phyloP scores from a whole-genome alignment of 139 green algal genomes.

The Chlorella sp. region DNA sequence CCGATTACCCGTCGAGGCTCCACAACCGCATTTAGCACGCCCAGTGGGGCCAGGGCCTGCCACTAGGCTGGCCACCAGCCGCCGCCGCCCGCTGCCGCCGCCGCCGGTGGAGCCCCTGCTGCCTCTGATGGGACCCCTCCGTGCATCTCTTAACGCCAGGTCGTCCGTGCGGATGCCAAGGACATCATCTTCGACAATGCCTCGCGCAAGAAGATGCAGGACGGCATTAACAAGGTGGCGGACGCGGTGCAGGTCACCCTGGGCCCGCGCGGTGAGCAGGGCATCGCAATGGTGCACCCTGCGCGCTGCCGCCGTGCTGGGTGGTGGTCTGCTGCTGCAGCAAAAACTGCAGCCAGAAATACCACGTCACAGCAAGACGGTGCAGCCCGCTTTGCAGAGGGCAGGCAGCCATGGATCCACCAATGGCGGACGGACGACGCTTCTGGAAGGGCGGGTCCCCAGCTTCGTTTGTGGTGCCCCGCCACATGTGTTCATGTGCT shows the following conservation, averaged over 20 bases:
- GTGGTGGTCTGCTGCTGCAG: not conserved
- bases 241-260: constrained; percentile 96
- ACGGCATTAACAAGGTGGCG: constrained; percentile 98
- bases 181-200: constrained; percentile 95
- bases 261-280: constrained; percentile 85
- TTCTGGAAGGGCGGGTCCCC: not conserved
- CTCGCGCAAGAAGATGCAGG: constrained; percentile 86
- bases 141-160: constrained; percentile 49
- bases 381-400: not conserved
- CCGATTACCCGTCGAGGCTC: too few species aligned
- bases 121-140: not conserved
- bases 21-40: too few species aligned
- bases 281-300: too few species aligned
- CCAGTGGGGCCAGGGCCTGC: too few species aligned
- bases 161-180: constrained; percentile 87
- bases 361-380: not conserved
- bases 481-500: not conserved
- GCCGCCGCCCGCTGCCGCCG: not conserved
- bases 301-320: too few species aligned
- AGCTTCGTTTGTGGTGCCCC: not conserved
- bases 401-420: too few species aligned
- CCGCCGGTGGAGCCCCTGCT: not conserved
- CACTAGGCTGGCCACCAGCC: not conserved
- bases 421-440: too few species aligned
- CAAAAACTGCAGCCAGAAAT: too few species aligned